Evolutionary conservation across 257 asterid genomes (phyloP).

Genomic region (Solanum rostratum): DNA sequence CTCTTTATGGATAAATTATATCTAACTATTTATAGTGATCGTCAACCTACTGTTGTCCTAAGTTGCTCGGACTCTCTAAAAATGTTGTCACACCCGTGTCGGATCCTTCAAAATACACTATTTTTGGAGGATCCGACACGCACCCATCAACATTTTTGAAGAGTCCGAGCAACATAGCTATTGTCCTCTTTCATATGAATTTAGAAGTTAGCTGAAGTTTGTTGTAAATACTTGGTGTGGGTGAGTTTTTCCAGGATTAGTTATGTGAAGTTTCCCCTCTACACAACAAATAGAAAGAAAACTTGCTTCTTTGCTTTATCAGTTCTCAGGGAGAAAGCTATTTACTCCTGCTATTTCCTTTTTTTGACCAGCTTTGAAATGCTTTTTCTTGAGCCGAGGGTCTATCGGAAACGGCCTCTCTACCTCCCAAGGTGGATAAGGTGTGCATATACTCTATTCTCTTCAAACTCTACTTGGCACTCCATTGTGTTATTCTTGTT

Average conservation of each 20-base stretch:
- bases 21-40: too few relatives aligned
- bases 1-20: not conserved
- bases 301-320: not conserved
- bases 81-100: too few relatives aligned
- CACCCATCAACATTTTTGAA: too few relatives aligned
- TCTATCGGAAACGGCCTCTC: not conserved
- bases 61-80: too few relatives aligned
- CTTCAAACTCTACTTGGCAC: not conserved
- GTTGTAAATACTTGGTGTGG: not conserved
- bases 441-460: not conserved
- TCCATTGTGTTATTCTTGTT: not conserved
- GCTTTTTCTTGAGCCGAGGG: not conserved
- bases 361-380: not conserved
- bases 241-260: not conserved
- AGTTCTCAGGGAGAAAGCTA: not conserved
- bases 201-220: not conserved
- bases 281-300: not conserved
- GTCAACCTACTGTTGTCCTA: too few relatives aligned
- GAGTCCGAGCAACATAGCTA: too few relatives aligned
- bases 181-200: too few relatives aligned
- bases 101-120: too few relatives aligned
- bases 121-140: too few relatives aligned
- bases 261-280: not conserved
- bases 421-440: not conserved
- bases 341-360: not conserved